Evolutionary conservation across 805 yeast species (phyloP), one percentile per base, ranked within the genome.

Genomic region (Kregervanrija pseudodelftensis): DNA sequence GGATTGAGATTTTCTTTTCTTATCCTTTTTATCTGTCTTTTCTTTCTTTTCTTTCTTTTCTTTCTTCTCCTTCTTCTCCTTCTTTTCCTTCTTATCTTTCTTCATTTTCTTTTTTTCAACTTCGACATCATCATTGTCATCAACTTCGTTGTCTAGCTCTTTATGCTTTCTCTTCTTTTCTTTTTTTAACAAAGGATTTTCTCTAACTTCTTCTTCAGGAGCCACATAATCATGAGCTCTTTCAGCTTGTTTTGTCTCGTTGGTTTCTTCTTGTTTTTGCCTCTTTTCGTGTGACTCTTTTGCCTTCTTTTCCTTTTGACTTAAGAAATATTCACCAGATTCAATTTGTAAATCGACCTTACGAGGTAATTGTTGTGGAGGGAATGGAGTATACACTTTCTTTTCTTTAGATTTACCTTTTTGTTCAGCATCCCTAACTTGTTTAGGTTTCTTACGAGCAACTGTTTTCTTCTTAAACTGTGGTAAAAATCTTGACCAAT

Each of bases 311-410:
- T 90, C 95, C 57, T 72, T 78, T 70, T 87, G 85, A 49, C 88
- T 85, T 69, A 93, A 73, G 79, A 93, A 93, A 69, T 88, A 93
- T 66, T 93, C 99, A 78, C 99, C 99, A 72, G 95, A 82, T 67
- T 93, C 99, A 66, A 93, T 89, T 70, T 89, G 95, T 63, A 90
- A 71, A 77, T 93, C 99, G 66, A 93, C 74, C 85, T 93, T 90
- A 73, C 98, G 84, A 60, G 98, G 99, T 54, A 80, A 78, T 68
- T 87, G 99, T 42, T 87, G 85, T 56, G 99, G 98, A 70, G 99
- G 99, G 89, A 93, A 93, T 61, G 99, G 98, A 32, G 99, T 93
- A 77, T 91, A 91, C 3, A 79, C 82, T 67, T 83, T 90, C 72
- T 77, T 74, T 43, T 66, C 68, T 68, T 74, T 73, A 38, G 59